Conservation (phyloP, 331 rosid species). For the Rosa hybrid region DNA sequence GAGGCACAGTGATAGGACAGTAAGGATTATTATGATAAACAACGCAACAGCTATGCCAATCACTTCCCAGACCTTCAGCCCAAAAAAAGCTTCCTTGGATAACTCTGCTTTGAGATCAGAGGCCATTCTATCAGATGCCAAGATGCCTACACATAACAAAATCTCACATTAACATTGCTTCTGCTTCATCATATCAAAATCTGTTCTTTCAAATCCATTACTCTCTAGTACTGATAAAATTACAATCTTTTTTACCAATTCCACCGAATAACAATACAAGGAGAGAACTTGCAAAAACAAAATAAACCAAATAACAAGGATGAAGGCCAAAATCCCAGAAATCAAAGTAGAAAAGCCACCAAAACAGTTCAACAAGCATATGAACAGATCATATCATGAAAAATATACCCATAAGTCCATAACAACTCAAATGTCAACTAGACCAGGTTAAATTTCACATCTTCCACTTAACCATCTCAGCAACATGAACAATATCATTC, state of each 20-base stretch:
- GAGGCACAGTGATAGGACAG: conserved; percentile 68
- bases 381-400: conserved; percentile 9
- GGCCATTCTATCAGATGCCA: conserved; percentile 47
- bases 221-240: neutral
- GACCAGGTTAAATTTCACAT: conserved; percentile 12
- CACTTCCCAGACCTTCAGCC: conserved; percentile 81
- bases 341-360: conserved; percentile 15
- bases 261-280: conserved; percentile 13
- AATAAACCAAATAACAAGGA: conserved; percentile 9
- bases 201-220: conserved; percentile 14
- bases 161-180: conserved; percentile 16
- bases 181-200: conserved; percentile 13
- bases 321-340: conserved; percentile 13
- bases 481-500: conserved; percentile 13
- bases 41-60: conserved; percentile 76
- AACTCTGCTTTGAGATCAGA: conserved; percentile 58
- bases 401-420: neutral
- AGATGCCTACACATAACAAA: conserved; percentile 41
- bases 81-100: conserved; percentile 63
- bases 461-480: neutral
- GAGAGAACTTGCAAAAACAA: neutral
- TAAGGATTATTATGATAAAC: conserved; percentile 65
- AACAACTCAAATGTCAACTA: conserved; percentile 8
- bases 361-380: conserved; percentile 18
- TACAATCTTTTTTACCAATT: conserved; percentile 8